These are phyloP conservation scores for Penstemon barbatus DNA, from an alignment of 257 asterid genomes.

Conservation along the genomic window DNA sequence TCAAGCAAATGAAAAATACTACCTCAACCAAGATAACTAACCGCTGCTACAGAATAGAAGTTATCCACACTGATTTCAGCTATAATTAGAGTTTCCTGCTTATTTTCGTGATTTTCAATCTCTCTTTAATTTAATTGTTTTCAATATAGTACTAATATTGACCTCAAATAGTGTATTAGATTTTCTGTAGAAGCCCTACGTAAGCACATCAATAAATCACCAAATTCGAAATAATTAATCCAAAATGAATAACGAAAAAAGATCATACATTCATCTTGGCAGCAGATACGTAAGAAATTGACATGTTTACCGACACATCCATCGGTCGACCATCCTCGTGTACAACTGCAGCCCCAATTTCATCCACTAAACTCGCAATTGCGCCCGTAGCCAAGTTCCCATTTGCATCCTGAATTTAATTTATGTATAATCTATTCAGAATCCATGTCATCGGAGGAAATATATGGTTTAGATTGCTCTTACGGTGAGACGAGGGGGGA, in stretches of 20 bases:
- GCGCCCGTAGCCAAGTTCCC: constrained; percentile 68
- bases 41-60: too few species aligned
- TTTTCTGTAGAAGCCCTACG: not conserved
- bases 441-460: not conserved
- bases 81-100: too few species aligned
- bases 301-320: constrained; percentile 79
- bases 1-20: too few species aligned
- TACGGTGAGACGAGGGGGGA: constrained; percentile 77
- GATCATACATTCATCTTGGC: constrained; percentile 64
- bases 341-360: constrained; percentile 64
- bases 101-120: too few species aligned
- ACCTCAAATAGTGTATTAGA: not conserved
- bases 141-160: too few species aligned
- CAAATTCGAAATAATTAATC: not conserved
- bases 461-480: constrained; percentile 9
- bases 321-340: constrained; percentile 50
- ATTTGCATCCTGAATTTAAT: constrained; percentile 48
- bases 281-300: constrained; percentile 56
- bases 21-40: too few species aligned
- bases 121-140: too few species aligned
- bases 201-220: not conserved
- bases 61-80: too few species aligned
- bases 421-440: not conserved
- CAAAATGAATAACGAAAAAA: not conserved
- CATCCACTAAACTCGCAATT: constrained; percentile 61